Evolutionary conservation across 495 filamentous ascomycete species (phyloP), one percentile per base, ranked within the genome.

Genomic region (Poronia punctata): DNA sequence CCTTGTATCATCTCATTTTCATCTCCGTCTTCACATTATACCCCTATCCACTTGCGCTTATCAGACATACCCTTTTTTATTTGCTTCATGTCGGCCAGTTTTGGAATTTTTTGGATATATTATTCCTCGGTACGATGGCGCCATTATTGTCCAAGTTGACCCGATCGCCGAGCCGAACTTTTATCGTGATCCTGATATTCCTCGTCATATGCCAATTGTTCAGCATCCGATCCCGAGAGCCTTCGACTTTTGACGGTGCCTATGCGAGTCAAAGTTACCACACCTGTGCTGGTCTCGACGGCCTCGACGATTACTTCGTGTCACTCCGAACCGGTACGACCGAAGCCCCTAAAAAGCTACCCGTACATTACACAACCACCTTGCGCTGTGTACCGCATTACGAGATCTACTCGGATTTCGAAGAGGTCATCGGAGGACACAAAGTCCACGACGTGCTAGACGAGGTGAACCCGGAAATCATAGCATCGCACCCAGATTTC

Each of bases 311-410:
- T 28, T 10, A 62, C 6, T 60, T 61, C 14, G 47, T 62, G 19
- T 50, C 73, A 18, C 53, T 76, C 8, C 69, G 74, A 33, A 67
- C 71, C 5, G 71, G 72, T 27, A 67, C 69, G 15, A 64, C 64
- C 27, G 66, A 74, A 46, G 62, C 66, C 17, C 61, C 60, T 9
- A 60, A 61, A 9, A 66, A 71, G 44, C 61, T 75, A 11, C 63
- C 72, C 9, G 66, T 62, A 8, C 71, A 75, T 42, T 62, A 74
- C 26, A 53, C 60, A 21, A 68, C 68, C 8, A 62, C 65, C 8
- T 46, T 69, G 11, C 66, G 55, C 35, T 74, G 72, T 45, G 37
- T 56, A 36, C 49, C 59, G 15, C 60, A 74, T 40, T 64, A 67
- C 26, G 60, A 67, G 17, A 60, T 75, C 40, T 74, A 72, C 50